These are phyloP conservation scores for Trichocladium antarcticum DNA, from an alignment of 495 filamentous ascomycete species.

Conservation along the genomic window DNA sequence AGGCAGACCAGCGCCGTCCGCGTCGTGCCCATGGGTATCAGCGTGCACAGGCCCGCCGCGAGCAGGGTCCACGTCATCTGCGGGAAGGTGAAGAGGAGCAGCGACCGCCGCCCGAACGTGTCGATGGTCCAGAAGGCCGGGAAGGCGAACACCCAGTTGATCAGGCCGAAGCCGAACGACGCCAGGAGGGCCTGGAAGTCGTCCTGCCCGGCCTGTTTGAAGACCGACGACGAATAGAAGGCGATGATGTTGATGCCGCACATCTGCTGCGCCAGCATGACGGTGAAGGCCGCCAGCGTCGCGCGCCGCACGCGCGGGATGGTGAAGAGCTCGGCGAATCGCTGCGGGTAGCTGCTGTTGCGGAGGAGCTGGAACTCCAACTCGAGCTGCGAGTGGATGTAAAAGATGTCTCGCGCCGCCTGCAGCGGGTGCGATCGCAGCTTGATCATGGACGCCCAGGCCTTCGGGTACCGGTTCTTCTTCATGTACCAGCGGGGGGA, in stretches of 20 bases:
- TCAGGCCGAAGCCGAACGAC: constrained; percentile 67
- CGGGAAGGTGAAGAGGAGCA: constrained; percentile 77
- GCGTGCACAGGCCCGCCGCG: constrained; percentile 58
- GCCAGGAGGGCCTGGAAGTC: constrained; percentile 52
- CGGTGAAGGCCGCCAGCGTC: constrained; percentile 48
- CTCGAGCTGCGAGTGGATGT: constrained; percentile 50
- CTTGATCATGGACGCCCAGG: constrained; percentile 48
- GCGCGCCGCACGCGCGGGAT: constrained; percentile 52
- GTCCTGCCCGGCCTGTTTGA: constrained; percentile 44
- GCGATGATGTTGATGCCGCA: constrained; percentile 77
- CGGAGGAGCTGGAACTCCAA: constrained; percentile 30
- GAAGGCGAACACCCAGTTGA: constrained; percentile 78
- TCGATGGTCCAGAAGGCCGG: constrained; percentile 80
- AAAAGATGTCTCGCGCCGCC: constrained; percentile 67
- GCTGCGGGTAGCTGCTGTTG: constrained; percentile 36
- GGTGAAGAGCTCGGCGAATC: constrained; percentile 48
- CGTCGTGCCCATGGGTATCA: constrained; percentile 39
- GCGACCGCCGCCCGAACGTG: constrained; percentile 63
- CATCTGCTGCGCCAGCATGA: constrained; percentile 78
- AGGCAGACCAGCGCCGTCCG: constrained; percentile 55
- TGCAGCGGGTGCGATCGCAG: constrained; percentile 58
- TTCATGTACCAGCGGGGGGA: constrained; percentile 54
- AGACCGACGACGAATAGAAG: not conserved
- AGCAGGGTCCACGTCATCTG: constrained; percentile 74
- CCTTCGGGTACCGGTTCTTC: constrained; percentile 51